Evolutionary conservation across 306 rosid genomes (phyloP), one percentile per base, ranked within the genome.

Genomic region (Acacia melanoxylon): DNA sequence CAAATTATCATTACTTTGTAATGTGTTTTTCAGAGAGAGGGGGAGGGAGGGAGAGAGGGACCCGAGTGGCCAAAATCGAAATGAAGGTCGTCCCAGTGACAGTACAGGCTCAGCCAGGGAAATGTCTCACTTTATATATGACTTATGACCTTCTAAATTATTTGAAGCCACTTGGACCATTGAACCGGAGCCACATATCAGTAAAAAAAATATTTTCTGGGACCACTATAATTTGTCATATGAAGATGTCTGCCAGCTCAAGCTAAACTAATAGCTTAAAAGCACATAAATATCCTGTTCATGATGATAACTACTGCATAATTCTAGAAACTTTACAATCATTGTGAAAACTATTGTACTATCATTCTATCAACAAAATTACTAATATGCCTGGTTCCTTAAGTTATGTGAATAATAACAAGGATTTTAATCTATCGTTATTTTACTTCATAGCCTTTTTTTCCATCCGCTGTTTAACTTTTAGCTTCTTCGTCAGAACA

Each of bases 121-220:
- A 15, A 72, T 80, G 56, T 69, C 49, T 86, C 80, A 17, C 58
- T 48, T 46, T 19, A 37, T 37, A 6, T 4, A 5, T 14, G 54
- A 59, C 46, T 58, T 2, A 15, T 22, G 24, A 20, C 37, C 33
- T 61, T 71, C 22, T 20, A 61, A 56, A 58, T 68, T 61, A 58
- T 63, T 68, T 65, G 35, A 74, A 81, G 77, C 81, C 78, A 86
- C 67, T 27, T 77, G 80, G 83, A 66, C 49, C 85, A 72, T 31
- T 65, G 40, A 37, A 69, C 76, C n/a, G 65, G 11, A 61, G 85
- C 85, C 81, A 41, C 79, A 15, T 80, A n/a, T 86, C 49, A 29
- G 54, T 3, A 31, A 2, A 31, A 29, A n/a, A 51, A 7, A 44
- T 17, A 14, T 27, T 37, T 37, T 16, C 27, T 44, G 17, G 65